Conservation (phyloP, 2,329 filamentous ascomycete species). For the Neodidymelliopsis sp. region DNA sequence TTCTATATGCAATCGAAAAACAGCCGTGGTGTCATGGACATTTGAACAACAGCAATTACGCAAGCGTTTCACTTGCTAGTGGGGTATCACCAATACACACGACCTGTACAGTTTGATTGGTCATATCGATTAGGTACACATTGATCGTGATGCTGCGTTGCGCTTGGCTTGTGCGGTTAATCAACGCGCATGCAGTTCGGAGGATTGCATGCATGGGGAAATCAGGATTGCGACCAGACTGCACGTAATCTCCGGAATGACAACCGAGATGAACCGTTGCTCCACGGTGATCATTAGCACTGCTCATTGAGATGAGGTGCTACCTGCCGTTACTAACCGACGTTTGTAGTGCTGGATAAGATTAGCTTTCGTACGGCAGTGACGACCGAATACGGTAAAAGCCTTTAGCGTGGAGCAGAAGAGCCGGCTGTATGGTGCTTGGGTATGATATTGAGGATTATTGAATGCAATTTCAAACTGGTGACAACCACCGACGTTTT, state of each 20-base stretch:
- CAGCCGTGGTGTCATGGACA: no score
- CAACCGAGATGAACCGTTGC: background rate
- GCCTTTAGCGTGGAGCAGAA: background rate
- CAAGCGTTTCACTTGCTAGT: no score
- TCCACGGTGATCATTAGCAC: background rate
- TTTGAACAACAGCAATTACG: no score
- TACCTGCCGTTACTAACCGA: background rate
- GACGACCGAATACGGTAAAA: background rate
- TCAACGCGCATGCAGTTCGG: background rate
- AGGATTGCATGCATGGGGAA: background rate
- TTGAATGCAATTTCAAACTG: no score
- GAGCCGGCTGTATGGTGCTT: background rate
- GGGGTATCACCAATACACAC: no score
- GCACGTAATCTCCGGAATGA: background rate
- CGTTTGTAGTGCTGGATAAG: background rate
- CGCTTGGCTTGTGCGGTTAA: no score
- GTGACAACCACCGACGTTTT: no score
- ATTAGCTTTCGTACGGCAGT: conserved; percentile 1
- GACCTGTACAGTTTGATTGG: no score
- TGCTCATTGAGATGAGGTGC: background rate
- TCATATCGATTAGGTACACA: no score
- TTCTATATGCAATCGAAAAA: no score
- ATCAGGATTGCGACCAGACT: background rate
- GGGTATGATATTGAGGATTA: background rate
- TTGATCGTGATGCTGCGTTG: background rate